Base-by-base conservation (phyloP, 345 rosid species). In the Passiflora organensis region DNA sequence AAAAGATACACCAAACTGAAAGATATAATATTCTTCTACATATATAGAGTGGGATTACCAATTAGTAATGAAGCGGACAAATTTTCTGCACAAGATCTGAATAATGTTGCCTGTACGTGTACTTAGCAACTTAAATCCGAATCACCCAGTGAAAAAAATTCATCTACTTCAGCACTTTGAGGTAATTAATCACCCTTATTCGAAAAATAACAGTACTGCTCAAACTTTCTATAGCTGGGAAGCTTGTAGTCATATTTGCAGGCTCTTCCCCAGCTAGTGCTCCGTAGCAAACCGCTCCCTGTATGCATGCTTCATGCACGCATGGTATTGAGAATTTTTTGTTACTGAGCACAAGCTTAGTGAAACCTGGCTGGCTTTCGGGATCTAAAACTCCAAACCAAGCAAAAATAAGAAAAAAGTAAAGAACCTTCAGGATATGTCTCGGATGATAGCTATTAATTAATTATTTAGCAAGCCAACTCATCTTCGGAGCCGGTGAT, bases 201-300 rank as follows among this genome's bases (percentile, higher is more conserved):
- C 25, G 43, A 37, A 48, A 18, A 42, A 42, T 39, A 14, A 20
- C 11, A 44, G 24, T 32, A 13, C 19, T 17, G 36, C 5, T 15
- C 47, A 59, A 54, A 17, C 54, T 4, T 6, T 41, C 9, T 39
- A 48, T 23, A 19, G 20, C 38, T 32, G 15, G 43, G 38, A 46
- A 22, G 44, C 53, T 62, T 43, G 37, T 24, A 25, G 0, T 32
- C 14, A 23, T 32, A 38, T 28, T 28, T 3, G 34, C 34, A 2
- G 34, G 76, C 72, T 72, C 65, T 65, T 55, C 69, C 14, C 51
- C 46, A 23, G 77, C 87, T 42, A 67, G 75, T 84, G 89, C 87
- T 82, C 85, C 55, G 63, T 71, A 79, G 58, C 94, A 85, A 85
- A 85, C 75, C 78, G 61, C 67, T 75, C 84, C 80, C 87, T 71